Evolutionary conservation across 345 rosid genomes (phyloP).

Genomic region (Erodium maritimum): DNA sequence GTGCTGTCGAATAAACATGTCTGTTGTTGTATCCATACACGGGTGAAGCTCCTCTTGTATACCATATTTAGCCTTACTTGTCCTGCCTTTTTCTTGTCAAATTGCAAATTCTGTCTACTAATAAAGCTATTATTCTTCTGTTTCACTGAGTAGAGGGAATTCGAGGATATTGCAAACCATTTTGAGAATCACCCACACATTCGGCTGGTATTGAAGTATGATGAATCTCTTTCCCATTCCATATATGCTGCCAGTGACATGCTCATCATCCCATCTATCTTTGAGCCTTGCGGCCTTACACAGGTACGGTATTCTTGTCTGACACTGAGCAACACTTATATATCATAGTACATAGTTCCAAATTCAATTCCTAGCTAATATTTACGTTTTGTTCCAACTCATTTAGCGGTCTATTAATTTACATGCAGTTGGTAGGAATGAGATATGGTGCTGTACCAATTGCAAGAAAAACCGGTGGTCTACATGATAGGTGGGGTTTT

Average conservation of each 20-base stretch:
- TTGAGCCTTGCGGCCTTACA: conserved; percentile 99
- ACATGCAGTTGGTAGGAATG: conserved; percentile 84
- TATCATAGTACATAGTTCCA: not conserved
- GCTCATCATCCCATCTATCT: conserved; percentile 87
- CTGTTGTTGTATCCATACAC: not conserved
- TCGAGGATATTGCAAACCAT: conserved; percentile 70
- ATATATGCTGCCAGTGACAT: conserved; percentile 86
- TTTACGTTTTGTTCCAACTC: not conserved
- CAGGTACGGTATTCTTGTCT: conserved; percentile 41
- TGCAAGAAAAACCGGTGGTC: conserved; percentile 82
- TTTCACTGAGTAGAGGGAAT: conserved; percentile 52
- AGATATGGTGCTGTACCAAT: conserved; percentile 83
- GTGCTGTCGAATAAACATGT: too few species aligned
- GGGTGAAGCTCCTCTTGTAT: not conserved
- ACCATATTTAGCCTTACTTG: not conserved
- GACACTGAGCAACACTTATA: not conserved
- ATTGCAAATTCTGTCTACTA: not conserved
- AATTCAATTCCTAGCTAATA: not conserved
- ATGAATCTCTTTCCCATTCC: conserved; percentile 75
- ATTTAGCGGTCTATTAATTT: conserved; percentile 2
- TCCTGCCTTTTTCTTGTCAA: not conserved
- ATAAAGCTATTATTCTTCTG: not conserved
- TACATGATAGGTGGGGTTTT: conserved; percentile 70
- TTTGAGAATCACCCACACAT: conserved; percentile 56
- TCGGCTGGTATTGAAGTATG: conserved; percentile 71